Conservation (phyloP, 2,329 filamentous ascomycete species). For the Rosellinia necatrix region DNA sequence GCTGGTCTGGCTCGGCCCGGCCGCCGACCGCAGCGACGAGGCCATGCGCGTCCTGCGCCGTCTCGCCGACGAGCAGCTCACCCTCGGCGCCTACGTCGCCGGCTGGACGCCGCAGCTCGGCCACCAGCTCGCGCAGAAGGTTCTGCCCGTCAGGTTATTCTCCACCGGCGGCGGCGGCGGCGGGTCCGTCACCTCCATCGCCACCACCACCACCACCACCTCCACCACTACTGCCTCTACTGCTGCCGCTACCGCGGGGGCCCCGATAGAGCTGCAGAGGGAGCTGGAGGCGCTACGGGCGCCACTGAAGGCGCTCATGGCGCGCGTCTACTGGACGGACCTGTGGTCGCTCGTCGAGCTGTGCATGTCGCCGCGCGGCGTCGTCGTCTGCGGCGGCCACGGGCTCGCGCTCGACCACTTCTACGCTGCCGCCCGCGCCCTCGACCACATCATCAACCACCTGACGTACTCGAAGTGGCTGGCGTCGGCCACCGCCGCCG, state of each 20-base stretch:
- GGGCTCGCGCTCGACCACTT: constrained; percentile 29
- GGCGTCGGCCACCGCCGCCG: constrained; percentile 23
- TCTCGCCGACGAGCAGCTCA: constrained; percentile 28
- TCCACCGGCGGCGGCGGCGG: constrained; percentile 2
- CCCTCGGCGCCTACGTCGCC: constrained; percentile 24
- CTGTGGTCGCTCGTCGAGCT: constrained; percentile 33
- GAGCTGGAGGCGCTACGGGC: constrained; percentile 27
- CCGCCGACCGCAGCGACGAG: constrained; percentile 28
- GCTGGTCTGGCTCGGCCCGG: constrained; percentile 30
- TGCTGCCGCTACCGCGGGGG: constrained; percentile 8
- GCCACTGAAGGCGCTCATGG: constrained; percentile 30
- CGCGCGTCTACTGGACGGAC: constrained; percentile 31
- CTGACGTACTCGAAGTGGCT: constrained; percentile 33
- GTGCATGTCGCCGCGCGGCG: constrained; percentile 23
- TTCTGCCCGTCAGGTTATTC: constrained; percentile 16
- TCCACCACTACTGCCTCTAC: no score
- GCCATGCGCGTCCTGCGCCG: constrained; percentile 31
- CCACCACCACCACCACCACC: no score
- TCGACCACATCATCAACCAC: constrained; percentile 34
- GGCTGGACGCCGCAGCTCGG: constrained; percentile 28
- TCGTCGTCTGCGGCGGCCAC: constrained; percentile 28
- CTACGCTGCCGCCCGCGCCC: constrained; percentile 25
- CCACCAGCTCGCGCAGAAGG: constrained; percentile 24
- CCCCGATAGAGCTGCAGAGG: constrained; percentile 21
- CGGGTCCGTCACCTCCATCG: no score